Conservation (phyloP, 73 alveolate species). For the Paramecium pentaurelia region DNA sequence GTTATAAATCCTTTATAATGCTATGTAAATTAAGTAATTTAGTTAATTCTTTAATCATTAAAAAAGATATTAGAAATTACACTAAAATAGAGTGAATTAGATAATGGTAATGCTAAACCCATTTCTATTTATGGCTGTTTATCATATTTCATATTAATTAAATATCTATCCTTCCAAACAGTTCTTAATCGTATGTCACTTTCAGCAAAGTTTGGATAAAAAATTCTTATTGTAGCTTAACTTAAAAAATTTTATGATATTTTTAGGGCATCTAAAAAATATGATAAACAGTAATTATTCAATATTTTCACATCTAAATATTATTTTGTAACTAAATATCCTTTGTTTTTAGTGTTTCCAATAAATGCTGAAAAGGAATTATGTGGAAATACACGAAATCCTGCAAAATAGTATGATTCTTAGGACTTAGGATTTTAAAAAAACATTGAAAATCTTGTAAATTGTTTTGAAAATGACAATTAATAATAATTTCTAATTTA, state of each 20-base stretch:
- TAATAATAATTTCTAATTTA: neutral
- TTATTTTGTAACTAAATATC: neutral
- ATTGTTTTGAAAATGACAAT: neutral
- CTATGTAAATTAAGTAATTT: neutral
- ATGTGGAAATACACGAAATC: neutral
- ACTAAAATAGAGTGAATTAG: neutral
- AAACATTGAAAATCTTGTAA: neutral
- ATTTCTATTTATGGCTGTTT: neutral
- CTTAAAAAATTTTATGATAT: neutral
- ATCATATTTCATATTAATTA: neutral
- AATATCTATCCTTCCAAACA: neutral
- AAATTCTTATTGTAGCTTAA: neutral
- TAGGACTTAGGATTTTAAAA: neutral
- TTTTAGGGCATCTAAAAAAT: neutral
- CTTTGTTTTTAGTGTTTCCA: neutral
- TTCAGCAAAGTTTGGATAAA: neutral
- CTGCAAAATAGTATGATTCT: neutral
- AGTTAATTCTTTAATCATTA: neutral
- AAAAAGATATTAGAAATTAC: neutral
- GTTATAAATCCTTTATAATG: neutral
- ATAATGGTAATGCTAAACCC: neutral
- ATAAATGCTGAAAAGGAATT: neutral
- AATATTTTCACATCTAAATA: neutral
- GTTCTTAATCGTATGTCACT: neutral
- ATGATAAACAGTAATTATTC: neutral